Evolutionary conservation across 192 early-diverging fungal species (phyloP).

Genomic region (Backusella tarrabulga): DNA sequence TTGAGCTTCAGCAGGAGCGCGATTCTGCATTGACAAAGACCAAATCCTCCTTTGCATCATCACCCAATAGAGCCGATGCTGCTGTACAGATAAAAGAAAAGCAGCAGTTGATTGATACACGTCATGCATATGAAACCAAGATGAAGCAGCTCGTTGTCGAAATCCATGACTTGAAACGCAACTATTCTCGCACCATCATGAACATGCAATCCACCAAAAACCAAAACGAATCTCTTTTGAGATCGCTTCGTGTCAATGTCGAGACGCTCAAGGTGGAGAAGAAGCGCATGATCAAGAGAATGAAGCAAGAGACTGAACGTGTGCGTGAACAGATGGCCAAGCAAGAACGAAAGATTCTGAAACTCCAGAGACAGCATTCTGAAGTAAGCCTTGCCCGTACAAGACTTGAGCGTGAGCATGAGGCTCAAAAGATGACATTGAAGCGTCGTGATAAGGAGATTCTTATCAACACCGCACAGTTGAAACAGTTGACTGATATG

Average conservation of each 20-base stretch:
- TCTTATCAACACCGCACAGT: slow-evolving; percentile 36
- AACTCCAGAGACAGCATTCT: slow-evolving; percentile 57
- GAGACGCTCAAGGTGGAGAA: slow-evolving; percentile 78
- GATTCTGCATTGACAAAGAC: slow-evolving; percentile 55
- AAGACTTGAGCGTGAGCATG: slow-evolving; percentile 54
- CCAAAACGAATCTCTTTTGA: slow-evolving; percentile 61
- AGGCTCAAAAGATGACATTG: slow-evolving; percentile 55
- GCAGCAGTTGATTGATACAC: slow-evolving; percentile 46
- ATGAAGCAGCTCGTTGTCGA: slow-evolving; percentile 58
- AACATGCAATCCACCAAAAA: slow-evolving; percentile 48
- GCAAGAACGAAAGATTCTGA: slow-evolving; percentile 59
- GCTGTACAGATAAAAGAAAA: slow-evolving; percentile 15
- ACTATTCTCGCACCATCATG: slow-evolving; percentile 58
- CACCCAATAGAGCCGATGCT: not conserved
- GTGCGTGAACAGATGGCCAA: slow-evolving; percentile 60
- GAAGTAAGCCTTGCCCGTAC: slow-evolving; percentile 46
- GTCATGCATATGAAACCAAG: slow-evolving; percentile 57
- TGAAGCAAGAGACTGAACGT: slow-evolving; percentile 67
- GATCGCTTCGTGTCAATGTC: slow-evolving; percentile 66
- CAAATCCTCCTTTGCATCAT: slow-evolving; percentile 12
- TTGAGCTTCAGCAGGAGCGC: slow-evolving; percentile 53
- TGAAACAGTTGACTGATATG: slow-evolving; percentile 48
- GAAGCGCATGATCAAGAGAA: slow-evolving; percentile 75
- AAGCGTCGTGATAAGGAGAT: slow-evolving; percentile 62
- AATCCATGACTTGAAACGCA: slow-evolving; percentile 53